Conservation (phyloP, 768 basidiomycete genomes). For the Clitopilus passeckerianus region DNA sequence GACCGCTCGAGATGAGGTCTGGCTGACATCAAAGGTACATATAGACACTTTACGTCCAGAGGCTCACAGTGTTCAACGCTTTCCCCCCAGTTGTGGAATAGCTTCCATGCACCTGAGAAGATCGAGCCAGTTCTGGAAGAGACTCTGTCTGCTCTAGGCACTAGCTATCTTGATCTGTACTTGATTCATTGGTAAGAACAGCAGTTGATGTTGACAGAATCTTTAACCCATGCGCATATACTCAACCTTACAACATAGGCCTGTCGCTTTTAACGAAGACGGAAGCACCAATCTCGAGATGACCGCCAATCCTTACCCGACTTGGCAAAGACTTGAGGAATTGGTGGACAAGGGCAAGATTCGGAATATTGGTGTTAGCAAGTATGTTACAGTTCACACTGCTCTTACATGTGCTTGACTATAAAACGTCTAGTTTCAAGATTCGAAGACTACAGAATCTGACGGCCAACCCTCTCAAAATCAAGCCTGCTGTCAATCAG, state of each 20-base stretch:
- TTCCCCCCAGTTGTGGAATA: conserved; percentile 67
- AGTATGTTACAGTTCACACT: conserved; percentile 33
- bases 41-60: too few relatives aligned
- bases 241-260: conserved; percentile 32
- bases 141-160: conserved; percentile 53
- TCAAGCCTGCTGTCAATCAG: conserved; percentile 69
- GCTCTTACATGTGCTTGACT: not conserved
- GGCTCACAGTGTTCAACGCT: too few relatives aligned
- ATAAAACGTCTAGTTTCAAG: conserved; percentile 43
- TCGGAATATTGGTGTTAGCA: conserved; percentile 80
- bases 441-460: conserved; percentile 60
- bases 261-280: conserved; percentile 60
- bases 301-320: conserved; percentile 68
- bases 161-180: conserved; percentile 75
- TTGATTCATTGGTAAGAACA: conserved; percentile 67
- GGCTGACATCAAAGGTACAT: conserved; percentile 58
- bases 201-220: not conserved
- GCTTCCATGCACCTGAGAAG: conserved; percentile 69
- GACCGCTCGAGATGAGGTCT: conserved; percentile 58
- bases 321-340: conserved; percentile 79
- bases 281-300: conserved; percentile 38
- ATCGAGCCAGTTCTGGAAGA: conserved; percentile 66
- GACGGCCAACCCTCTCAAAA: conserved; percentile 54
- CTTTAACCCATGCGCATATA: too few relatives aligned
- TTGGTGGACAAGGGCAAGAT: conserved; percentile 74